phyloP scores from a whole-genome alignment of 2,329 filamentous ascomycete genomes.

The Colletotrichum musicola region DNA sequence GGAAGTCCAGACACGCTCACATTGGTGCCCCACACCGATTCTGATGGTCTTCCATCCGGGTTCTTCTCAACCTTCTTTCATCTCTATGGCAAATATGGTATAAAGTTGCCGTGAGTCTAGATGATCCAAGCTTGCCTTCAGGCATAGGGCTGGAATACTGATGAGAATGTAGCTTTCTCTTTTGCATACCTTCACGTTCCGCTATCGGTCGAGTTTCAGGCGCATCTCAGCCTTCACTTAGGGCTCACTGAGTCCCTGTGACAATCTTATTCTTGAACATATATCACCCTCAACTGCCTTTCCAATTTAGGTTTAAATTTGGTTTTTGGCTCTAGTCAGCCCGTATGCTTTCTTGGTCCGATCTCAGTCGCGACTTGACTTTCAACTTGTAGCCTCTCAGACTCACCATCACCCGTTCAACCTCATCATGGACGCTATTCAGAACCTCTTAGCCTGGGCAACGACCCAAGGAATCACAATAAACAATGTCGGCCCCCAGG shows the following conservation, averaged over 20 bases:
- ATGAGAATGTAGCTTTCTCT: neutral
- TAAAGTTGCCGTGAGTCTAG: neutral
- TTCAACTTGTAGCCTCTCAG: too few relatives aligned
- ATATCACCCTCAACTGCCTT: neutral
- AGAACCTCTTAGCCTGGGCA: slow-evolving; percentile 77
- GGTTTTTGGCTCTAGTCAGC: too few relatives aligned
- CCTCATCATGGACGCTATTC: slow-evolving; percentile 41
- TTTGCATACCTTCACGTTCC: neutral
- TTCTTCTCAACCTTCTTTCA: neutral
- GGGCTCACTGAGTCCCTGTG: neutral
- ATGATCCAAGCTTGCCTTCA: neutral
- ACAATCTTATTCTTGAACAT: neutral
- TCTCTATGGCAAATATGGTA: neutral
- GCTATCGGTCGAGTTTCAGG: neutral
- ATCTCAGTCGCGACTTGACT: too few relatives aligned
- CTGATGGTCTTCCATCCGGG: neutral
- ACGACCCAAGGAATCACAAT: slow-evolving; percentile 73
- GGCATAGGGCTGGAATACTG: neutral
- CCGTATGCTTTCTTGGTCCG: too few relatives aligned
- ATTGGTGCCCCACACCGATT: neutral
- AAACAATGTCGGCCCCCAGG: slow-evolving; percentile 74
- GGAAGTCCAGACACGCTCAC: neutral
- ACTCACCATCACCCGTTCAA: neutral
- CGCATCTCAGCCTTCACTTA: neutral
- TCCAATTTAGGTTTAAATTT: neutral